Percentiles rank a stretch among this genome's conserved stretches.
Evolutionary conservation across 2,329 filamentous ascomycete genomes (phyloP).

Genomic region (Fusarium sp.): DNA sequence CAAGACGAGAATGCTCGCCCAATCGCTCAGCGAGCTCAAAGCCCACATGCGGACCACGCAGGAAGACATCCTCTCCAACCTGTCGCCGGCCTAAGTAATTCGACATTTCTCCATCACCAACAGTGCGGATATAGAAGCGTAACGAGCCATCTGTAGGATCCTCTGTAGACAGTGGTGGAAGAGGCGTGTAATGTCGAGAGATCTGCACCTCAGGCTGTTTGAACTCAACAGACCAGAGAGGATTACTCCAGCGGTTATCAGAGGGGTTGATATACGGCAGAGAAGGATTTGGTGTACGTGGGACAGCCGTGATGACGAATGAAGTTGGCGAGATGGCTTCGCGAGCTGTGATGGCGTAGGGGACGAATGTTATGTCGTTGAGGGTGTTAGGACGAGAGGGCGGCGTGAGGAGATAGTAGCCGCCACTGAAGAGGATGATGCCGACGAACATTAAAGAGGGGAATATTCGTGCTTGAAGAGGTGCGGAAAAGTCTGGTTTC

Average conservation of each 20-base stretch:
- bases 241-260: constrained; percentile 54
- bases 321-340: constrained; percentile 73
- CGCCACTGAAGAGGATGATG: constrained; percentile 37
- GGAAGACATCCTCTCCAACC: constrained; percentile 72
- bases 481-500: constrained; percentile 55
- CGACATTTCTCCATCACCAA: constrained; percentile 86
- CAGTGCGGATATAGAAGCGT: constrained; percentile 81
- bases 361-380: constrained; percentile 70
- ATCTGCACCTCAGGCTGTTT: constrained; percentile 97
- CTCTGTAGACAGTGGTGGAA: constrained; percentile 65
- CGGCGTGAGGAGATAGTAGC: constrained; percentile 44
- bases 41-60: constrained; percentile 83
- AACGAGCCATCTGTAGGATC: constrained; percentile 58
- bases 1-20: constrained; percentile 57
- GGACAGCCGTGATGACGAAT: constrained; percentile 73
- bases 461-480: constrained; percentile 49
- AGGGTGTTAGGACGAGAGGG: constrained; percentile 52
- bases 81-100: constrained; percentile 77
- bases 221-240: constrained; percentile 89
- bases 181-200: constrained; percentile 87
- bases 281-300: constrained; percentile 48
- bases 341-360: constrained; percentile 72
- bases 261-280: constrained; percentile 43
- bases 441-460: constrained; percentile 39
- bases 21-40: constrained; percentile 60